phyloP scores from a whole-genome alignment of 2,329 filamentous ascomycete species.

The Fusarium continuum region DNA sequence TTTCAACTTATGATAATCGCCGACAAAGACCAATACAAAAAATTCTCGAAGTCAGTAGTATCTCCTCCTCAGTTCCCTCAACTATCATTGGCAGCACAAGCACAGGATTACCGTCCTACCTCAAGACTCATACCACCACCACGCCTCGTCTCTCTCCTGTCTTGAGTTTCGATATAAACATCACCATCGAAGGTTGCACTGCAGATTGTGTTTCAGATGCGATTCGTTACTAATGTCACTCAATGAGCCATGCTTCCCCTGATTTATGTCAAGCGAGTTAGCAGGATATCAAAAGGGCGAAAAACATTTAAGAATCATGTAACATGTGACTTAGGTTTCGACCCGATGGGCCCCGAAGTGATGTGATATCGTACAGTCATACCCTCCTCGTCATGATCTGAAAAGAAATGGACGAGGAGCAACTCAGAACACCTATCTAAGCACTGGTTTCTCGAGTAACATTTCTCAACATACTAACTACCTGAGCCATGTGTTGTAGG shows the following conservation, averaged over 20 bases:
- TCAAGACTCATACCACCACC: slow-evolving; percentile 5
- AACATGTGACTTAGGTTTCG: background rate
- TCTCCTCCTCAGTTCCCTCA: background rate
- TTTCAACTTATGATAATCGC: background rate
- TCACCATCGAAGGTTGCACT: slow-evolving; percentile 26
- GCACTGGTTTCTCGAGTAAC: no score
- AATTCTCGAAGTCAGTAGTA: background rate
- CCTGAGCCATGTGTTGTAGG: no score
- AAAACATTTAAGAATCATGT: background rate
- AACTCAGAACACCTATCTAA: no score
- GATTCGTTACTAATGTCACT: slow-evolving; percentile 9
- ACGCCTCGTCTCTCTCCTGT: slow-evolving; percentile 6
- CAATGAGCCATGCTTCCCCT: slow-evolving; percentile 4
- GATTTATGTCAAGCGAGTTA: slow-evolving; percentile 1
- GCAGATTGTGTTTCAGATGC: slow-evolving; percentile 34
- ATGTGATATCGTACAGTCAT: no score
- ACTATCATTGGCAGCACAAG: slow-evolving; percentile 11
- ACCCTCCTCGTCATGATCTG: no score
- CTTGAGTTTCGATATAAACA: background rate
- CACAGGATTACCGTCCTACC: slow-evolving; percentile 33
- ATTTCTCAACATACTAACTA: no score
- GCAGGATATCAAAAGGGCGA: background rate
- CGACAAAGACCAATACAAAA: background rate
- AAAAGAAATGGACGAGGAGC: no score
- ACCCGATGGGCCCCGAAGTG: background rate